Evolutionary conservation across 2,329 filamentous ascomycete genomes (phyloP).

Genomic region (Ophiostoma sp.): DNA sequence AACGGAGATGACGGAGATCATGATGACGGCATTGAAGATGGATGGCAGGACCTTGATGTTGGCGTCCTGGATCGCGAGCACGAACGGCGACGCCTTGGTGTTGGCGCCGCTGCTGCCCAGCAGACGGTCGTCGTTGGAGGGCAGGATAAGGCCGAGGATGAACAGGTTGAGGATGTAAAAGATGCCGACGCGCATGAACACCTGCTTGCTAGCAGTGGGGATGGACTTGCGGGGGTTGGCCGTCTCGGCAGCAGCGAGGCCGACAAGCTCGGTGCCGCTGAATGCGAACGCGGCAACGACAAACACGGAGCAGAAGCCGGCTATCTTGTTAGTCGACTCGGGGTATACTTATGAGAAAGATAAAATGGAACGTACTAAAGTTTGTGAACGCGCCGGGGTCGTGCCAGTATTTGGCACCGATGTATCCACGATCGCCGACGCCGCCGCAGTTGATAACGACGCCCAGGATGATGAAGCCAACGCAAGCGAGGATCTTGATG

Average conservation of each 20-base stretch:
- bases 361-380: slow-evolving; percentile 32
- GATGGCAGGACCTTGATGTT: slow-evolving; percentile 62
- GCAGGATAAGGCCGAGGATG: slow-evolving; percentile 30
- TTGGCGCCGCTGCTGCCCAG: slow-evolving; percentile 29
- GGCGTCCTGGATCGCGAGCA: slow-evolving; percentile 67
- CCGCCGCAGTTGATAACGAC: slow-evolving; percentile 55
- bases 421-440: slow-evolving; percentile 51
- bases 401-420: slow-evolving; percentile 57
- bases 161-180: slow-evolving; percentile 33
- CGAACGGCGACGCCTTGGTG: slow-evolving; percentile 50
- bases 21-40: slow-evolving; percentile 69
- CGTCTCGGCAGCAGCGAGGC: slow-evolving; percentile 59
- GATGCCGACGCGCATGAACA: slow-evolving; percentile 33
- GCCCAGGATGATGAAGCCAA: slow-evolving; percentile 60
- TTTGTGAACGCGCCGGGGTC: slow-evolving; percentile 50
- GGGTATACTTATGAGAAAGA: too few species aligned
- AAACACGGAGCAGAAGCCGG: slow-evolving; percentile 28
- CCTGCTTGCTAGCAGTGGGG: slow-evolving; percentile 53
- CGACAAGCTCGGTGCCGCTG: slow-evolving; percentile 55
- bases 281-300: slow-evolving; percentile 54
- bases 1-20: slow-evolving; percentile 64
- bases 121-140: slow-evolving; percentile 32
- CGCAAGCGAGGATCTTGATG: slow-evolving; percentile 53
- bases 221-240: slow-evolving; percentile 58
- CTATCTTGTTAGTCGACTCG: too few species aligned